Conservation (phyloP, 2,329 filamentous ascomycete species). For the Ophiosphaerella herpotricha region DNA sequence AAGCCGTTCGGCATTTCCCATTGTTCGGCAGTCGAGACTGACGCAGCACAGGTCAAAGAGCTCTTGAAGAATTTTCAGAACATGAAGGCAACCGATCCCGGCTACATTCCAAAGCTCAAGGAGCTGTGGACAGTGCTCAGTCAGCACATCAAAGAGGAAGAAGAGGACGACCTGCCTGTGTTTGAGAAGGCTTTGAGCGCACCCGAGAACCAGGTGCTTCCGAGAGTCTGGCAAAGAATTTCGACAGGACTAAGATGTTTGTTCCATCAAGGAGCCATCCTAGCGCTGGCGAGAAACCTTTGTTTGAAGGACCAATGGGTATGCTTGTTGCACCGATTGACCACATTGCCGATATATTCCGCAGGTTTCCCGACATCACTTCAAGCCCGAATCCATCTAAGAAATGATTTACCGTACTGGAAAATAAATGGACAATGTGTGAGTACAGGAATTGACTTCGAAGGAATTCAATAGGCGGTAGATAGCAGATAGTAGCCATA, state of each 20-base stretch:
- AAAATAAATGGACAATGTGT: no score
- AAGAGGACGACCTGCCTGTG: constrained; percentile 34
- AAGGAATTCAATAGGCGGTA: no score
- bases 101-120: constrained; percentile 34
- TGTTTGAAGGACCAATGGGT: constrained; percentile 61
- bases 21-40: not conserved
- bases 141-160: constrained; percentile 40
- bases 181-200: constrained; percentile 29
- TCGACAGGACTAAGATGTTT: constrained; percentile 38
- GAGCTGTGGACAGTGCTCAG: constrained; percentile 24
- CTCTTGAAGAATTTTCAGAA: constrained; percentile 39
- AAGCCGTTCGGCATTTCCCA: no score
- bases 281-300: constrained; percentile 53
- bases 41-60: constrained; percentile 30
- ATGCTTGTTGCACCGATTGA: constrained; percentile 63
- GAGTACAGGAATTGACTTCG: no score
- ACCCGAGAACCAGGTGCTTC: constrained; percentile 20
- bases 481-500: no score
- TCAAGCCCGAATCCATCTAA: constrained; percentile 27
- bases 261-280: constrained; percentile 39
- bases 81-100: constrained; percentile 22
- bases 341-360: constrained; percentile 59
- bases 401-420: no score
- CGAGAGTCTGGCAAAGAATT: constrained; percentile 34
- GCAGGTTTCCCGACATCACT: constrained; percentile 56